phyloP scores from a whole-genome alignment of 2,329 filamentous ascomycete genomes.

The Cryphonectria parasitica region DNA sequence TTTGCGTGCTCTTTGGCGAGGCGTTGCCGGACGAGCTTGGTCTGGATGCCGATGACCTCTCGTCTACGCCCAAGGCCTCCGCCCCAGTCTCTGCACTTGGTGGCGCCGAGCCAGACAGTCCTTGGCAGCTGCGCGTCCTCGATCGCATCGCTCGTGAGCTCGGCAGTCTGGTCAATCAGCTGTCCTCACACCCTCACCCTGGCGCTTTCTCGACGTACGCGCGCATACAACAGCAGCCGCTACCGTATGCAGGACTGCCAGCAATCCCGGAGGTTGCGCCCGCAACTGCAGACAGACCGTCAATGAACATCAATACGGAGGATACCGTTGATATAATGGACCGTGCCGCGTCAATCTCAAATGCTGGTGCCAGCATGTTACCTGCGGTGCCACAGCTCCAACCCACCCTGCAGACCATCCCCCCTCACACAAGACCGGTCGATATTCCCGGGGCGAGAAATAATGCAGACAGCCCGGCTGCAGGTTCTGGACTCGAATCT shows the following conservation, averaged over 20 bases:
- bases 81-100: background rate
- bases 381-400: conserved; percentile 47
- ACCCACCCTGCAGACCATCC: conserved; percentile 46
- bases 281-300: conserved; percentile 32
- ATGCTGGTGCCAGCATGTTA: conserved; percentile 20
- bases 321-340: conserved; percentile 30
- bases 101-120: conserved; percentile 37
- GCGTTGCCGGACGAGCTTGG: conserved; percentile 57
- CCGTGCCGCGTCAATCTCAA: conserved; percentile 16
- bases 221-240: conserved; percentile 63
- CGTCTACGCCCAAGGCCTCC: conserved; percentile 52
- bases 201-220: conserved; percentile 86
- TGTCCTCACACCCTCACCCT: conserved; percentile 75
- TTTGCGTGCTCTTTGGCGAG: conserved; percentile 88
- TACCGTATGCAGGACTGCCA: conserved; percentile 80
- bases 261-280: conserved; percentile 59
- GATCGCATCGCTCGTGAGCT: conserved; percentile 87
- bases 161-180: conserved; percentile 78
- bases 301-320: conserved; percentile 21
- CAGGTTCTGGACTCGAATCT: conserved; percentile 28
- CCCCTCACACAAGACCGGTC: conserved; percentile 42
- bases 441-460: conserved; percentile 40
- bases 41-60: conserved; percentile 46
- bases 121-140: conserved; percentile 79
- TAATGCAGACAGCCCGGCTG: conserved; percentile 27